Conservation (phyloP, 2,329 filamentous ascomycete species). For the Penicillium verrucosum region DNA sequence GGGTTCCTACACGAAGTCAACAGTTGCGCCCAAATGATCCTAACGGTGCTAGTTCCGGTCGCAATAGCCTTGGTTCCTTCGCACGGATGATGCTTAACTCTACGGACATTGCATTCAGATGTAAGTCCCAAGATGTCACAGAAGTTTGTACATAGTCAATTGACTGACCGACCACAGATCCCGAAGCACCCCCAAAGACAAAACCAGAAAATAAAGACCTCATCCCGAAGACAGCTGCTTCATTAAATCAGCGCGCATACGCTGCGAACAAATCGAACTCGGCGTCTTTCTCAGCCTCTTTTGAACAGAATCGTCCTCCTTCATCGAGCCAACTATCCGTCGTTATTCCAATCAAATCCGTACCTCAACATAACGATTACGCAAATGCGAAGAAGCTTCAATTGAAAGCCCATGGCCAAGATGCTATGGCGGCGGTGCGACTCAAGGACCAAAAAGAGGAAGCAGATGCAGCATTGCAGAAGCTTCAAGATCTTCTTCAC, state of each 20-base stretch:
- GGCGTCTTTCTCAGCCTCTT: slow-evolving; percentile 39
- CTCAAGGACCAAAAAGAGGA: slow-evolving; percentile 75
- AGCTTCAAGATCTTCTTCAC: slow-evolving; percentile 66
- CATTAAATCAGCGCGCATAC: slow-evolving; percentile 24
- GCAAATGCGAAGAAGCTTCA: slow-evolving; percentile 45
- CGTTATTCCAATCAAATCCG: slow-evolving; percentile 47
- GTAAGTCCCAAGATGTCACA: slow-evolving; percentile 28
- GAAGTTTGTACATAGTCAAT: background rate
- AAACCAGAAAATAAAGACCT: slow-evolving; percentile 22
- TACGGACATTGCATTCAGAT: slow-evolving; percentile 45
- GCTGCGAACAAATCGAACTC: slow-evolving; percentile 45
- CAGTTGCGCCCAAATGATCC: slow-evolving; percentile 16
- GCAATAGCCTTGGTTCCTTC: slow-evolving; percentile 49
- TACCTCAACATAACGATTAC: slow-evolving; percentile 38
- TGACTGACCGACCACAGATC: slow-evolving; percentile 31
- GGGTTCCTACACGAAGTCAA: slow-evolving; percentile 22
- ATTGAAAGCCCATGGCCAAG: slow-evolving; percentile 53
- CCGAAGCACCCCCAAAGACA: slow-evolving; percentile 26
- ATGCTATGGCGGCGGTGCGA: slow-evolving; percentile 58
- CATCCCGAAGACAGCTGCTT: slow-evolving; percentile 21
- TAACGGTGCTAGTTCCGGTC: slow-evolving; percentile 25
- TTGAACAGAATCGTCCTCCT: slow-evolving; percentile 19
- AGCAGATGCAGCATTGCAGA: slow-evolving; percentile 68
- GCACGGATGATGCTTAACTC: slow-evolving; percentile 53
- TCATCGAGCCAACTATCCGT: slow-evolving; percentile 43